Conservation (phyloP, 305 asterid species). For the Solanum hybrid region DNA sequence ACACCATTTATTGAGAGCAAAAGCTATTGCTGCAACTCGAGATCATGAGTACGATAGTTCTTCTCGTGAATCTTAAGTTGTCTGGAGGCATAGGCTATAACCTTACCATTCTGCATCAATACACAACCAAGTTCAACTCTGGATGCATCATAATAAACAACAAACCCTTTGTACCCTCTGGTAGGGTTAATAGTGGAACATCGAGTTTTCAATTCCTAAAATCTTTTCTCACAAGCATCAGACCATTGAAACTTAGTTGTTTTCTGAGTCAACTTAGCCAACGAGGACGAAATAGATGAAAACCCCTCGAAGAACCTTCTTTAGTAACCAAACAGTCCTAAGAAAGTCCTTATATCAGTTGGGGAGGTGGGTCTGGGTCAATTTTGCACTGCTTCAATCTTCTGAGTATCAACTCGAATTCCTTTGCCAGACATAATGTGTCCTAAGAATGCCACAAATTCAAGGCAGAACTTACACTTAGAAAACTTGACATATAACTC, state of each 20-base stretch:
- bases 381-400: neutral
- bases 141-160: neutral
- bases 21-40: neutral
- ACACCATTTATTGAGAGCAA: neutral
- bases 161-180: neutral
- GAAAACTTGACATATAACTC: too few relatives aligned
- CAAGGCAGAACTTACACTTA: too few relatives aligned
- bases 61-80: neutral
- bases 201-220: neutral
- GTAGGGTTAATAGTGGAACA: neutral
- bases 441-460: too few relatives aligned
- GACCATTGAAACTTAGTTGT: neutral
- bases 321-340: neutral
- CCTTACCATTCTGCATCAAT: neutral
- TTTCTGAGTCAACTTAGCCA: neutral
- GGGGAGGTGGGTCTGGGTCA: neutral
- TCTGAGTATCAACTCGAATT: too few relatives aligned
- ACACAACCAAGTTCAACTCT: neutral
- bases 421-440: too few relatives aligned
- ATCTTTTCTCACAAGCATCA: neutral
- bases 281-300: neutral
- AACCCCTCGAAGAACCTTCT: neutral
- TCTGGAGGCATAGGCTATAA: neutral
- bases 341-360: neutral
- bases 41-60: neutral